Evolutionary conservation across 768 basidiomycete species (phyloP).

Genomic region (Suillus lakei): DNA sequence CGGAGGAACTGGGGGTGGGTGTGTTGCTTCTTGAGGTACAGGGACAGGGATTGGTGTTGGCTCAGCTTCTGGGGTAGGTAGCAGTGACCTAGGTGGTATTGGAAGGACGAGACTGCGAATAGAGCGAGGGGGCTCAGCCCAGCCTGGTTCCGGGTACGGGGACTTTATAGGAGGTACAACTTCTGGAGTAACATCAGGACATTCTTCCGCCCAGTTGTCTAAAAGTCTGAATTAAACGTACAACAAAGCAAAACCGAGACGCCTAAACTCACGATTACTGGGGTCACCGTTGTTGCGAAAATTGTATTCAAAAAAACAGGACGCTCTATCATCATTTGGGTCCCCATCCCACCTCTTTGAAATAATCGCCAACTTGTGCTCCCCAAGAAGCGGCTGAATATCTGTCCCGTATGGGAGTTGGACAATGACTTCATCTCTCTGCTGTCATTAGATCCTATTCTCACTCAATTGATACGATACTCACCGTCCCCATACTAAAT

Average conservation of each 20-base stretch:
- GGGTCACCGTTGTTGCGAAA: constrained; percentile 37
- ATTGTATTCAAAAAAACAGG: constrained; percentile 33
- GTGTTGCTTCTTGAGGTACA: neutral
- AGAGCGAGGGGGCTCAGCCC: constrained; percentile 23
- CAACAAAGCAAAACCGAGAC: neutral
- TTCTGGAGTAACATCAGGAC: constrained; percentile 17
- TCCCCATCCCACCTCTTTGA: constrained; percentile 14
- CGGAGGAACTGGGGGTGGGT: neutral
- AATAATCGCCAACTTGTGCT: constrained; percentile 29
- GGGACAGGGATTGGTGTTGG: neutral
- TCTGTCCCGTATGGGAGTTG: constrained; percentile 29
- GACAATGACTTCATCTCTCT: constrained; percentile 36
- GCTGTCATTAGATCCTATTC: neutral
- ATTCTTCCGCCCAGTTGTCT: constrained; percentile 35
- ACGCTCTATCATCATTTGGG: constrained; percentile 21
- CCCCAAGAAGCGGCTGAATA: constrained; percentile 32
- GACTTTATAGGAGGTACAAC: constrained; percentile 25
- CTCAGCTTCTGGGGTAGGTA: neutral
- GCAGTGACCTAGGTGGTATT: constrained; percentile 17
- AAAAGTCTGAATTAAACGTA: neutral
- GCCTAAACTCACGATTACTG: constrained; percentile 28
- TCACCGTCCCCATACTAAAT: constrained; percentile 35
- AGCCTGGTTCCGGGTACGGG: constrained; percentile 33
- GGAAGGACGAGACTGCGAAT: constrained; percentile 26
- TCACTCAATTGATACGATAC: constrained; percentile 14